Conservation (phyloP, 1,139 yeast species). For the Trichomonascaceae sp. region DNA sequence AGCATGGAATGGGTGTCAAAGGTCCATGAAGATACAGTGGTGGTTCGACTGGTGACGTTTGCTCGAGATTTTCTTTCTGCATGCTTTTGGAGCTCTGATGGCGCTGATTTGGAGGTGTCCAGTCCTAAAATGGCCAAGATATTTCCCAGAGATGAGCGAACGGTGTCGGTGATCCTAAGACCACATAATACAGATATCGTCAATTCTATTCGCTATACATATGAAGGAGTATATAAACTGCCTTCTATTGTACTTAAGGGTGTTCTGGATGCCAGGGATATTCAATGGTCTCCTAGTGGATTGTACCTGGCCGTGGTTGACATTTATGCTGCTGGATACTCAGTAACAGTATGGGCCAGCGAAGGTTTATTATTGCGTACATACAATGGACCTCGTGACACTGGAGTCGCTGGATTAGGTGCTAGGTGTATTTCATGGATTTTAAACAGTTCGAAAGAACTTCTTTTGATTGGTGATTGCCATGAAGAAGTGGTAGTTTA, state of each 20-base stretch:
- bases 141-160: conserved; percentile 8
- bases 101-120: conserved; percentile 17
- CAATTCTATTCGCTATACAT: conserved; percentile 5
- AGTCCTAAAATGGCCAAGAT: conserved; percentile 18
- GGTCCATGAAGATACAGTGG: conserved; percentile 10
- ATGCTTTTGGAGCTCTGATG: conserved; percentile 22
- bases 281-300: conserved; percentile 23
- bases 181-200: conserved; percentile 17
- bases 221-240: conserved; percentile 1
- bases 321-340: conserved; percentile 23
- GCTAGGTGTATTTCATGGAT: conserved; percentile 18
- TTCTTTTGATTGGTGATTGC: conserved; percentile 22
- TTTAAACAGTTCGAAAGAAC: conserved; percentile 11
- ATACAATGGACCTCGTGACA: conserved; percentile 15
- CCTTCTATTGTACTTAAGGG: conserved; percentile 13
- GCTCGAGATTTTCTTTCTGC: conserved; percentile 15
- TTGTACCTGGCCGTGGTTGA: conserved; percentile 25
- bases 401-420: conserved; percentile 14
- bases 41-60: conserved; percentile 19
- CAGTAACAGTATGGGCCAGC: conserved; percentile 20
- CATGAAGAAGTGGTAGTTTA: conserved; percentile 19
- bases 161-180: conserved; percentile 17
- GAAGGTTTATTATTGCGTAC: conserved; percentile 18
- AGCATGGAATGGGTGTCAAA: conserved; percentile 21
- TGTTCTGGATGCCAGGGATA: conserved; percentile 20